Evolutionary conservation across 208 protist species (phyloP).

Genomic region (Leishmania martiniquensis): DNA sequence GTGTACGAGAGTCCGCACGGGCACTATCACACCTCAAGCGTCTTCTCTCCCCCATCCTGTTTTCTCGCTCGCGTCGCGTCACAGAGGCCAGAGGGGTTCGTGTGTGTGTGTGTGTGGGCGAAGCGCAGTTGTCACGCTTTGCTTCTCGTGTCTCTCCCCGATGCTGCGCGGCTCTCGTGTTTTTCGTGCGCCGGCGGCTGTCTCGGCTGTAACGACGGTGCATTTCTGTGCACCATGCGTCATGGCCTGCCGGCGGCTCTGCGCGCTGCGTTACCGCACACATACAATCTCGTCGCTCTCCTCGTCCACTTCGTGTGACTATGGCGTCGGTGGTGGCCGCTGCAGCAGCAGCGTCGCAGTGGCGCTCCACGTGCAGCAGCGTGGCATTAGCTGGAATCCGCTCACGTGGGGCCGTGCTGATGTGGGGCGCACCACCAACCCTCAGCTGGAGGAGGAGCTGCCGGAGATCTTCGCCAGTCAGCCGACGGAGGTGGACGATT

Average conservation of each 20-base stretch:
- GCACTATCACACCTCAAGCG: background rate
- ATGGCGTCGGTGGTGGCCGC: background rate
- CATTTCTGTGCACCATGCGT: background rate
- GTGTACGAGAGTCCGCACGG: background rate
- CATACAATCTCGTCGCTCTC: background rate
- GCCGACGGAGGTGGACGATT: slow-evolving; percentile 86
- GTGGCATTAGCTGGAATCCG: slow-evolving; percentile 72
- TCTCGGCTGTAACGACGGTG: background rate
- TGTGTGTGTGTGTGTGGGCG: no score
- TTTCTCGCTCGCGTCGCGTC: background rate
- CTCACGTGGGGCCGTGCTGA: slow-evolving; percentile 41
- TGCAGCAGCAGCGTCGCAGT: background rate
- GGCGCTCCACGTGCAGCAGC: slow-evolving; percentile 28
- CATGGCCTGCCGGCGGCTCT: background rate
- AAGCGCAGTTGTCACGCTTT: background rate
- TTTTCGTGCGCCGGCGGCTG: slow-evolving; percentile 1
- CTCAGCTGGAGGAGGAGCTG: slow-evolving; percentile 79
- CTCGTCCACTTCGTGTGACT: background rate
- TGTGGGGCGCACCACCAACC: slow-evolving; percentile 39
- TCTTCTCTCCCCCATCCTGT: background rate
- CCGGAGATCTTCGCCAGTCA: slow-evolving; percentile 87
- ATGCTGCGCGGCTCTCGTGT: slow-evolving; percentile 14
- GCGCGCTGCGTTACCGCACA: background rate
- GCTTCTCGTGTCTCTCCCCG: background rate
- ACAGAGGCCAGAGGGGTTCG: no score